Conservation (phyloP, 768 basidiomycete species). For the Suillus hirtellus region DNA sequence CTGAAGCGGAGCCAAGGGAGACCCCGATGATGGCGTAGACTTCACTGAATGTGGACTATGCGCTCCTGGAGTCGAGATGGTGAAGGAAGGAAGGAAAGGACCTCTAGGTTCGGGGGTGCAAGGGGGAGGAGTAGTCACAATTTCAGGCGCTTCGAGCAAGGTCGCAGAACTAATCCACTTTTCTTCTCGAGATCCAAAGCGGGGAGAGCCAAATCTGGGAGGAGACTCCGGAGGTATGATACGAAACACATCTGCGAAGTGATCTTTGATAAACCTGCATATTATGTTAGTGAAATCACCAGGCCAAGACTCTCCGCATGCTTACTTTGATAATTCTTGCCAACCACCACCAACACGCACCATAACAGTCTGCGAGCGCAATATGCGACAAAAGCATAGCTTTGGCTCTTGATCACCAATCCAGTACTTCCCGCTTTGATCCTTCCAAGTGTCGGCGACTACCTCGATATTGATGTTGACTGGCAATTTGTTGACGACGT, state of each 20-base stretch:
- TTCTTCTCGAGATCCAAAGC: constrained; percentile 53
- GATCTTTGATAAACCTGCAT: constrained; percentile 78
- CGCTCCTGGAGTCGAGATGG: constrained; percentile 50
- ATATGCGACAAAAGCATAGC: constrained; percentile 88
- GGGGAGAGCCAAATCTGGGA: constrained; percentile 43
- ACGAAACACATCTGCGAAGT: constrained; percentile 83
- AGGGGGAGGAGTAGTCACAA: constrained; percentile 40
- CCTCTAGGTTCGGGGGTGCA: constrained; percentile 68
- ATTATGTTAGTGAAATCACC: constrained; percentile 13
- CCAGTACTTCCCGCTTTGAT: constrained; percentile 95
- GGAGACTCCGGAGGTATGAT: constrained; percentile 64
- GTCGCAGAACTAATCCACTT: constrained; percentile 85
- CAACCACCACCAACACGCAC: constrained; percentile 96
- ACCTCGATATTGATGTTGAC: constrained; percentile 83
- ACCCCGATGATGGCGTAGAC: constrained; percentile 63
- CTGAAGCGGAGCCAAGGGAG: constrained; percentile 78
- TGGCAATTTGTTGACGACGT: constrained; percentile 86
- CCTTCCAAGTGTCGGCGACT: constrained; percentile 83
- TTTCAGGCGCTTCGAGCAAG: constrained; percentile 57
- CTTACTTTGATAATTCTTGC: constrained; percentile 87
- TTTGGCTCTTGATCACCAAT: constrained; percentile 90
- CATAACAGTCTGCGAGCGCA: constrained; percentile 93
- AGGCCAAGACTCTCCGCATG: constrained; percentile 14
- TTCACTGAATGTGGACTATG: constrained; percentile 46
- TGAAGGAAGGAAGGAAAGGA: constrained; percentile 64